Percentiles rank a stretch among this genome's conserved stretches.
These are phyloP conservation scores for Bidens hawaiensis DNA, from an alignment of 140 eudicot genomes.

Conservation along the genomic window DNA sequence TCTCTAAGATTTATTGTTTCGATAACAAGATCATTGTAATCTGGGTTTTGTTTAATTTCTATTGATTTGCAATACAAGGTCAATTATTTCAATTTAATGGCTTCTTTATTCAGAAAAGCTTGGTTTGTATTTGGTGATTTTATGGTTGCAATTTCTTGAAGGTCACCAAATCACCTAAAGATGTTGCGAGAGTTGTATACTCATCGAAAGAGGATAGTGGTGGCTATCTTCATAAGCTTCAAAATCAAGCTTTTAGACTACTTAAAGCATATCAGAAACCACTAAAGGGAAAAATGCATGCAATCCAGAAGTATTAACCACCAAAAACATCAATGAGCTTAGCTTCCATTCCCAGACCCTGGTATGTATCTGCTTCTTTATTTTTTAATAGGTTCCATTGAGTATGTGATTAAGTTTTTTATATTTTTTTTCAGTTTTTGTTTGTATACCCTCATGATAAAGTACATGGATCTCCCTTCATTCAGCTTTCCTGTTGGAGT, in stretches of 20 bases:
- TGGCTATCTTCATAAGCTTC: conserved; percentile 76
- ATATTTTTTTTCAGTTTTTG: conserved; percentile 51
- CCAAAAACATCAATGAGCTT: conserved; percentile 99
- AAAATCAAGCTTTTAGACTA: conserved; percentile 58
- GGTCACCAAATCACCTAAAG: no score
- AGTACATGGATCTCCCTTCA: conserved; percentile 85
- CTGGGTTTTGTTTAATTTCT: no score
- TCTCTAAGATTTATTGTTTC: no score
- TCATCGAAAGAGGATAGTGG: conserved; percentile 79
- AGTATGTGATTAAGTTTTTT: not conserved
- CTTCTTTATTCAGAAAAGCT: no score
- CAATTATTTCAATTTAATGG: no score
- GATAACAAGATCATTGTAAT: no score
- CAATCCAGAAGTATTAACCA: conserved; percentile 93
- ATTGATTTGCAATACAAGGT: no score
- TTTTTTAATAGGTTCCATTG: not conserved
- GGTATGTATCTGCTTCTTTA: conserved; percentile 41
- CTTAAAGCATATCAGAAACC: conserved; percentile 67
- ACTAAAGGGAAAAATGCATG: conserved; percentile 52
- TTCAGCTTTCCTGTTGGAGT: conserved; percentile 98
- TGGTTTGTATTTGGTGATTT: no score
- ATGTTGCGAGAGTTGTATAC: conserved; percentile 81
- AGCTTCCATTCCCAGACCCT: conserved; percentile 76
- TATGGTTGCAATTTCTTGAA: no score
- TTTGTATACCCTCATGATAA: conserved; percentile 95